phyloP scores from a whole-genome alignment of 116 monocot genomes.

The Trichopus zeylanicus region DNA sequence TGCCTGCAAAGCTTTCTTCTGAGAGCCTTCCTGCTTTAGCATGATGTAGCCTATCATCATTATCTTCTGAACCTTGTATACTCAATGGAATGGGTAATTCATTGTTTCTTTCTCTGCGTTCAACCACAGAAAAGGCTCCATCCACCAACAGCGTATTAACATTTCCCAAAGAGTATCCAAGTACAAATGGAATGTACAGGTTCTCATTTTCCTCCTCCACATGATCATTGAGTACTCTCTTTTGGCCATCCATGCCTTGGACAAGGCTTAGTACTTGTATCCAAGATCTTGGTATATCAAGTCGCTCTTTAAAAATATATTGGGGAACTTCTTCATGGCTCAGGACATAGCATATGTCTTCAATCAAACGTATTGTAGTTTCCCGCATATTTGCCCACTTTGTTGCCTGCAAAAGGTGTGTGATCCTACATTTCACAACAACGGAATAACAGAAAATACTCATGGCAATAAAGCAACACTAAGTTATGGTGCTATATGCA shows the following conservation, averaged over 20 bases:
- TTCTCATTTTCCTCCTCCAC: conserved; percentile 64
- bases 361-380: conserved; percentile 49
- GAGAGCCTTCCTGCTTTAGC: conserved; percentile 52
- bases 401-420: conserved; percentile 41
- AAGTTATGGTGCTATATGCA: too few relatives aligned
- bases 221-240: conserved; percentile 42
- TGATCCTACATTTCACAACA: conserved; percentile 3
- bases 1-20: conserved; percentile 29
- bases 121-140: conserved; percentile 45
- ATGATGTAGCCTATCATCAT: conserved; percentile 18
- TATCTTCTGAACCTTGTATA: conserved; percentile 19
- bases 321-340: conserved; percentile 55
- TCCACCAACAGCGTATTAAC: conserved; percentile 48
- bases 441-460: too few relatives aligned
- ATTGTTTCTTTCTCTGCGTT: conserved; percentile 10
- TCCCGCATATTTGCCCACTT: conserved; percentile 48
- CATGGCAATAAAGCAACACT: too few relatives aligned
- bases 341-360: conserved; percentile 58
- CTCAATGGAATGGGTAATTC: conserved; percentile 11
- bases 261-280: conserved; percentile 50
- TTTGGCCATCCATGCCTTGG: conserved; percentile 88
- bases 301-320: conserved; percentile 53
- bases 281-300: conserved; percentile 59
- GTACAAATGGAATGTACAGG: conserved; percentile 37
- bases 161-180: conserved; percentile 44